Evolutionary conservation across 75 land plant species (phyloP), one percentile per base, ranked within the genome.

Genomic region (Chamaecyparis obtusa): DNA sequence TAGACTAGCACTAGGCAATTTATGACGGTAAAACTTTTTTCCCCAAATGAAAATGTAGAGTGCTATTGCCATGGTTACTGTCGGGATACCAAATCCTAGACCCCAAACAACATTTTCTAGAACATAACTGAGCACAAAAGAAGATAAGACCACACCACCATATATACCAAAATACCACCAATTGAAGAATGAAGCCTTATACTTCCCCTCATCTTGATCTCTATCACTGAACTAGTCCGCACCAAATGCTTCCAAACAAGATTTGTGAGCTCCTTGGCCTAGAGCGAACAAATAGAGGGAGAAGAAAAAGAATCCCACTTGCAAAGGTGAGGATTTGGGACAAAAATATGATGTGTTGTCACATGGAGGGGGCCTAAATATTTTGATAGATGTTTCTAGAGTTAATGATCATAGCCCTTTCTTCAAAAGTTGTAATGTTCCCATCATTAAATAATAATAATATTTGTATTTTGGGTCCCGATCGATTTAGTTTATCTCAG

Each of bases 181-280:
- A 39, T 93, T 92, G 89, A 96, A 96, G 85, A 96, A 96, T 44
- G 87, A 86, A 24, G 88, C 88, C 87, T 92, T 95, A 77, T 57
- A 88, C 56, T 87, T 88, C 1, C 81, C 83, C 3, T 81, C 88
- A 35, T 64, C 15, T 3, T 91, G 81, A 2, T 91, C 94, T 19
- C 90, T 90, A 2, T 49, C n/a, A 32, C 92, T 93, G 19, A 95
- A 90, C 80, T 96, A 98, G 27, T 96, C 98, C 5, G 99, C 99
- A 83, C 95, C 99, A 84, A 97, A 97, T 48, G 99, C 98, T 90
- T 97, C 96, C 35, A 97, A 86, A 43, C 97, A 97, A 43, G 98
- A 96, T 69, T 97, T 97, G 88, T 95, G 93, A 3, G 96, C 99
- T 24, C 98, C 98, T 84, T 94, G 96, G n/a, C 95, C 99, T 8